A percentile compares a stretch with the other conserved stretches of the same genome.
These are phyloP conservation scores for Deinandra increscens DNA, from an alignment of 129 eudicot species.

Conservation along the genomic window DNA sequence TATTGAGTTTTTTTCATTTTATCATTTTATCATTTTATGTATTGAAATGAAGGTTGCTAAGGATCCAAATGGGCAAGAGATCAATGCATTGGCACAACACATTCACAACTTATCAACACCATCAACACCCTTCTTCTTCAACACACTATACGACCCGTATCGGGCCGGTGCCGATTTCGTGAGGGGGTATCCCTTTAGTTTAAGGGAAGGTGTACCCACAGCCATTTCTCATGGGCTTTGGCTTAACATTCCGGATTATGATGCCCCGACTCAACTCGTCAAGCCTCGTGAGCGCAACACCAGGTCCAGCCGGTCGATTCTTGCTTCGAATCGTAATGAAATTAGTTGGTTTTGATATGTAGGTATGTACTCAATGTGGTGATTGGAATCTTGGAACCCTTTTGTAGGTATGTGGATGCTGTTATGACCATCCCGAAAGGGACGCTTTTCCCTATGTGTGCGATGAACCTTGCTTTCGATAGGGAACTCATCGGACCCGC, in stretches of 20 bases:
- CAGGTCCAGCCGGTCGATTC: conserved; percentile 28
- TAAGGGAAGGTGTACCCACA: conserved; percentile 68
- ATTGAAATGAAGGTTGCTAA: conserved; percentile 55
- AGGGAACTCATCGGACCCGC: conserved; percentile 74
- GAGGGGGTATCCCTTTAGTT: conserved; percentile 73
- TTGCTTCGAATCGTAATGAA: neutral
- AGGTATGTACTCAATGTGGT: neutral
- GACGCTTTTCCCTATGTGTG: conserved; percentile 72
- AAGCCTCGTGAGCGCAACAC: conserved; percentile 75
- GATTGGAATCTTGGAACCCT: neutral
- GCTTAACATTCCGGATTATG: conserved; percentile 82
- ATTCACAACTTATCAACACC: conserved; percentile 61
- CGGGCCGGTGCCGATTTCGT: conserved; percentile 79
- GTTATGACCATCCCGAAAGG: conserved; percentile 67
- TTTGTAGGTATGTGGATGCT: conserved; percentile 67
- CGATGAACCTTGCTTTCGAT: conserved; percentile 72
- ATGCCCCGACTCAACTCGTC: conserved; percentile 80
- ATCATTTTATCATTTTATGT: neutral
- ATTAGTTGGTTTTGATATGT: neutral
- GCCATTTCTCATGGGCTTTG: conserved; percentile 85
- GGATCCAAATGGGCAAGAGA: conserved; percentile 68
- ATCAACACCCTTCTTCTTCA: conserved; percentile 71
- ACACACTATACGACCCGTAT: conserved; percentile 76
- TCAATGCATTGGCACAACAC: conserved; percentile 76
- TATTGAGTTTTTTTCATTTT: no score